Conservation (phyloP, 352 stramenopile genomes). For the Globisporangium sylvaticum region DNA sequence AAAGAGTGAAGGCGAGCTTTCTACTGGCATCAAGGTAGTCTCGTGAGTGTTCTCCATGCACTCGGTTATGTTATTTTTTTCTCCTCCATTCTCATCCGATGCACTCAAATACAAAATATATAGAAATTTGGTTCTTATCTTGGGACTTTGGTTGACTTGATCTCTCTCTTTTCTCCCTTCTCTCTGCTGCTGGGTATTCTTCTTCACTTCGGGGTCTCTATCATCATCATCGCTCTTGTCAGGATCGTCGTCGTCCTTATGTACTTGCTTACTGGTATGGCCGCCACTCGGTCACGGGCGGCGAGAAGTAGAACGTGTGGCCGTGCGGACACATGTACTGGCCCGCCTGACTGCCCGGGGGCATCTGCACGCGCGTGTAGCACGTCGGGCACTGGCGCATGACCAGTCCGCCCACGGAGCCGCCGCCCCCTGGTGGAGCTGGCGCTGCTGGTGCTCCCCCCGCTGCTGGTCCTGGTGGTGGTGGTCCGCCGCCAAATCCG, state of each 20-base stretch:
- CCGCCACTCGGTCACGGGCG: conserved; percentile 44
- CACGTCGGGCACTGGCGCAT: conserved; percentile 87
- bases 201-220: neutral
- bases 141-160: neutral
- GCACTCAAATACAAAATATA: conserved; percentile 6
- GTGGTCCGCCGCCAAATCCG: neutral
- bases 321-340: conserved; percentile 89
- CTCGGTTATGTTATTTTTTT: neutral
- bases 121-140: conserved; percentile 7
- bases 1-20: neutral
- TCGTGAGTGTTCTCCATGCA: neutral
- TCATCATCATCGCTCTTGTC: neutral
- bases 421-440: neutral
- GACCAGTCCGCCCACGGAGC: conserved; percentile 35
- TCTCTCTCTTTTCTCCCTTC: neutral
- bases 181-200: neutral
- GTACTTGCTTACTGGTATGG: conserved; percentile 9
- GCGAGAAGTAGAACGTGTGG: conserved; percentile 85
- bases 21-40: neutral
- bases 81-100: neutral
- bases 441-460: conserved; percentile 8
- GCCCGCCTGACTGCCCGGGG: conserved; percentile 70
- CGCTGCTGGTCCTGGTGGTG: neutral
- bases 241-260: conserved; percentile 1
- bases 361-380: conserved; percentile 87